Evolutionary conservation across 176 grass and related monocot genomes (phyloP).

Genomic region (Luzula sylvatica): DNA sequence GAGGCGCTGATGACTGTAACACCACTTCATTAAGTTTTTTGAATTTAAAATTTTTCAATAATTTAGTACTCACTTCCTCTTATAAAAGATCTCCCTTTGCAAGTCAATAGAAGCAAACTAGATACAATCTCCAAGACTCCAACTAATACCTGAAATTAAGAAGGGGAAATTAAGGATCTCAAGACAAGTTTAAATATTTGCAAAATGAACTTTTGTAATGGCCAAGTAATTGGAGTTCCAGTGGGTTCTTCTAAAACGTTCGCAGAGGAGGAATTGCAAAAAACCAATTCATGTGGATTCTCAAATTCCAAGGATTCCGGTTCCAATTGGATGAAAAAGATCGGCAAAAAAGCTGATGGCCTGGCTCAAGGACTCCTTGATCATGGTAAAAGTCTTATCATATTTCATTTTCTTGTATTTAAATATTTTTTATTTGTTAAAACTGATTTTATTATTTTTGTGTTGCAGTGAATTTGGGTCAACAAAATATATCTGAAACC

Average conservation of each 20-base stretch:
- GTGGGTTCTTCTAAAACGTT: conserved; percentile 37
- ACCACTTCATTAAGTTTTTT: conserved; percentile 7
- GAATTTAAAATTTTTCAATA: background rate
- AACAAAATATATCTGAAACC: conserved; percentile 58
- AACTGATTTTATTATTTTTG: background rate
- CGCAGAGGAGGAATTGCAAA: conserved; percentile 30
- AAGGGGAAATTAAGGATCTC: background rate
- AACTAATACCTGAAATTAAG: background rate
- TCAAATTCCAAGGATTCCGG: background rate
- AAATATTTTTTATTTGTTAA: background rate
- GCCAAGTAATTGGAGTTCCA: conserved; percentile 44
- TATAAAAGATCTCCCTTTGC: background rate
- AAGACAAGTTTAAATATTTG: background rate
- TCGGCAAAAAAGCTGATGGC: conserved; percentile 6
- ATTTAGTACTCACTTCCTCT: background rate
- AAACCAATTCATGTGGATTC: background rate
- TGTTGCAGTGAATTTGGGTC: conserved; percentile 51
- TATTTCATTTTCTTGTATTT: conserved; percentile 1
- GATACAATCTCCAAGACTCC: background rate
- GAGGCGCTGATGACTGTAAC: conserved; percentile 12
- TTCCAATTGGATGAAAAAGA: conserved; percentile 19
- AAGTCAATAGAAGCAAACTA: conserved; percentile 3
- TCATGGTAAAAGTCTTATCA: conserved; percentile 33
- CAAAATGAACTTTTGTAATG: conserved; percentile 14
- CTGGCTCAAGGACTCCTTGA: conserved; percentile 13